A percentile compares a stretch with the other conserved stretches of the same genome.
Conservation (phyloP, 495 filamentous ascomycete species). For the Rhizodiscina lignyota region DNA sequence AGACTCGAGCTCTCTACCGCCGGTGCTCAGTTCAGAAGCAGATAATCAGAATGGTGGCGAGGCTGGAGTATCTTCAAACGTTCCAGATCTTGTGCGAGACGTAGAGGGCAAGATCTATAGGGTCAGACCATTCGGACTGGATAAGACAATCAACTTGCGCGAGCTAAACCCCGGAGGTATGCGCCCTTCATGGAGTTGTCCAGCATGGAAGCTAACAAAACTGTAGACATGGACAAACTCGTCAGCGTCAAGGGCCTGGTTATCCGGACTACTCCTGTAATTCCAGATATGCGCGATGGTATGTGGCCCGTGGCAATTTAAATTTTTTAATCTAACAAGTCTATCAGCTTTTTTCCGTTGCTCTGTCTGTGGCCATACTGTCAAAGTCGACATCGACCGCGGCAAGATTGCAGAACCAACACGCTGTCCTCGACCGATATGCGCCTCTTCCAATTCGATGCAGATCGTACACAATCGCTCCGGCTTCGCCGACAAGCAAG, state of each 20-base stretch:
- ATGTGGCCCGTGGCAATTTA: no score
- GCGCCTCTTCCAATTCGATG: constrained; percentile 83
- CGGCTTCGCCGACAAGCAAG: constrained; percentile 88
- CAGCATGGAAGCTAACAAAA: no score
- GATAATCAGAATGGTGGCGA: constrained; percentile 18
- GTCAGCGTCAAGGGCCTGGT: constrained; percentile 93
- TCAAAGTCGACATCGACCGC: constrained; percentile 81
- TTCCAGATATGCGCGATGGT: constrained; percentile 95
- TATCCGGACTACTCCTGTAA: constrained; percentile 87
- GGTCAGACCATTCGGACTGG: constrained; percentile 80
- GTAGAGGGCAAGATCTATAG: constrained; percentile 63
- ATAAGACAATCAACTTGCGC: constrained; percentile 76
- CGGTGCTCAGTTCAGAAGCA: constrained; percentile 59
- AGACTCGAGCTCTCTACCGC: constrained; percentile 52
- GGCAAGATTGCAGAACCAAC: constrained; percentile 94
- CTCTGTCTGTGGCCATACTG: constrained; percentile 75
- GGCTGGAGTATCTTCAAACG: no score
- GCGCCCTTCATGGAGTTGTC: constrained; percentile 4
- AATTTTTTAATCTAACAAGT: neutral
- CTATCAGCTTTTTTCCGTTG: constrained; percentile 81
- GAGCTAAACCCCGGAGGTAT: constrained; percentile 76
- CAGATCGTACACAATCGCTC: constrained; percentile 96
- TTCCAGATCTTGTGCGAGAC: constrained; percentile 35
- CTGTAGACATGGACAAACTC: constrained; percentile 88
- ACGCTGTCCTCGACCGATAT: constrained; percentile 69